Evolutionary conservation across 352 stramenopile species (phyloP).

Genomic region (Pythium utonaiense): DNA sequence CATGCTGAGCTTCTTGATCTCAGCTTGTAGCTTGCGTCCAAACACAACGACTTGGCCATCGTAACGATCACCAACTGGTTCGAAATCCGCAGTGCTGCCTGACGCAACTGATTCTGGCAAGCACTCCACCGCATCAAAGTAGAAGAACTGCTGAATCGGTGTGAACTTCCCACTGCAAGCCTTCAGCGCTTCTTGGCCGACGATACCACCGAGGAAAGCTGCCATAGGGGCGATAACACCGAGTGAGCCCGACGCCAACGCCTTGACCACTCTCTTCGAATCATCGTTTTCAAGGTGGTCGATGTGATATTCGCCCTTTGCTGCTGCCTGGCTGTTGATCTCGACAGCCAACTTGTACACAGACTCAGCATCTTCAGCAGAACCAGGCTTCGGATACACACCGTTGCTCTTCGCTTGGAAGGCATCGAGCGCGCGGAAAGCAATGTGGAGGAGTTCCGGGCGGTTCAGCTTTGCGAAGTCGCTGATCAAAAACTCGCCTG

Average conservation of each 20-base stretch:
- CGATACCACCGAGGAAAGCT: conserved; percentile 95
- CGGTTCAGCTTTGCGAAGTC: conserved; percentile 98
- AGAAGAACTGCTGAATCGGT: conserved; percentile 98
- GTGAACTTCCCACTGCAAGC: conserved; percentile 98
- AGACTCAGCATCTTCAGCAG: conserved; percentile 75
- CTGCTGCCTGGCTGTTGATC: conserved; percentile 70
- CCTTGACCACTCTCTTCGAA: conserved; percentile 69
- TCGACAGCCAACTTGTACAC: conserved; percentile 80
- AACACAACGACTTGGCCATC: conserved; percentile 93
- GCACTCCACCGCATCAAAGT: conserved; percentile 97
- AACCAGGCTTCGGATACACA: conserved; percentile 85
- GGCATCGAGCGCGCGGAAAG: conserved; percentile 84
- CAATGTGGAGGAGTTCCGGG: conserved; percentile 87
- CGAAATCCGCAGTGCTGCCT: conserved; percentile 49
- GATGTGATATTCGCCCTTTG: conserved; percentile 59
- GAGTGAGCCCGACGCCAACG: conserved; percentile 81
- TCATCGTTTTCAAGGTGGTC: conserved; percentile 59
- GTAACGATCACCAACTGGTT: conserved; percentile 79
- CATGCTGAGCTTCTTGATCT: conserved; percentile 87
- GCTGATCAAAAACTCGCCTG: conserved; percentile 95
- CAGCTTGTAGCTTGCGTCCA: conserved; percentile 68
- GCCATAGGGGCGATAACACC: conserved; percentile 96
- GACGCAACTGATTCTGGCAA: conserved; percentile 87
- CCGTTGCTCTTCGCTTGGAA: conserved; percentile 78
- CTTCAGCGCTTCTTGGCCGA: conserved; percentile 98